Evolutionary conservation across 306 rosid genomes (phyloP).

Genomic region (Phaseolus lunatus): DNA sequence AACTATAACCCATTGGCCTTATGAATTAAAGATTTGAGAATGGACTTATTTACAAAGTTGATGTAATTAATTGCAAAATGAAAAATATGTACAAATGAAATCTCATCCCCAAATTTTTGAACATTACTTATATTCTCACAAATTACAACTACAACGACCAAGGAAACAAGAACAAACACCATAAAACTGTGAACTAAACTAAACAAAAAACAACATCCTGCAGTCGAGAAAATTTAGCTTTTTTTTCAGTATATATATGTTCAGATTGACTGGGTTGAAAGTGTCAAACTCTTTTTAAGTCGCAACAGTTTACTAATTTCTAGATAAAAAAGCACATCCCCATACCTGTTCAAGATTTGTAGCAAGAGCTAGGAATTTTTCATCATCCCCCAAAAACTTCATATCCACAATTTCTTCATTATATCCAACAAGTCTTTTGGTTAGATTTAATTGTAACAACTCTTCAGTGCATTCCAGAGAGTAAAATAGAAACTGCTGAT

Average conservation of each 20-base stretch:
- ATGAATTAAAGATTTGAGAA: constrained; percentile 20
- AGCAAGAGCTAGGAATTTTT: constrained; percentile 86
- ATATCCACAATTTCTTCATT: constrained; percentile 94
- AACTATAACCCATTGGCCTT: constrained; percentile 1
- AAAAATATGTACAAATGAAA: not conserved
- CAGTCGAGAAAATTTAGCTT: not conserved
- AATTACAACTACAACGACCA: no score
- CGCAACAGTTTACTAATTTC: constrained; percentile 23
- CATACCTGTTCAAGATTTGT: constrained; percentile 95
- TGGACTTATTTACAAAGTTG: not conserved
- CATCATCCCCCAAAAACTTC: constrained; percentile 91
- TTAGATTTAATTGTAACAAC: constrained; percentile 55
- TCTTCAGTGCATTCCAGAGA: constrained; percentile 63
- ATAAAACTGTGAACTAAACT: not conserved
- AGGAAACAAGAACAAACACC: not conserved
- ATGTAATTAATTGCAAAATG: not conserved
- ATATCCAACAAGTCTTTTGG: constrained; percentile 88
- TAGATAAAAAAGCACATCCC: constrained; percentile 22
- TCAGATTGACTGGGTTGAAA: constrained; percentile 17
- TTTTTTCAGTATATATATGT: constrained; percentile 2
- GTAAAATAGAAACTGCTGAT: constrained; percentile 89
- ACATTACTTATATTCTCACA: not conserved
- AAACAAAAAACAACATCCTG: not conserved
- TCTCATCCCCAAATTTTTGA: constrained; percentile 5
- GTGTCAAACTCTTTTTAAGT: not conserved